Base-by-base conservation (phyloP, 352 stramenopile species). In the Phytophthora litchii region DNA sequence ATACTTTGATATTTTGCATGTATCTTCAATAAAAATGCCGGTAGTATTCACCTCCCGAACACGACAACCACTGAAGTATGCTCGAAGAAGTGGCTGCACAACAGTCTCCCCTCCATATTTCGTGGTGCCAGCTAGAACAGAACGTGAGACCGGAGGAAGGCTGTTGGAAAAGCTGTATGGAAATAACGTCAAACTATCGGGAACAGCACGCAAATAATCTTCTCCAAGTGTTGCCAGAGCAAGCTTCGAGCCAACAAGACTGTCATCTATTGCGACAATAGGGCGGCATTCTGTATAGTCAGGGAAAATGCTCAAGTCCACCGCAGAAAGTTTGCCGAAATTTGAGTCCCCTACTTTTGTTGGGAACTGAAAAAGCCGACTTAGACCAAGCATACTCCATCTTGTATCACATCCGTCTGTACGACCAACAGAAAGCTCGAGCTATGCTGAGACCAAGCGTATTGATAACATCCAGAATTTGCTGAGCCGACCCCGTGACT, bases 141-240 rank as follows among this genome's bases (percentile, higher is more conserved):
- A 27, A 11, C 38, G 59, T 19, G 50, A 40, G 5, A 63, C 50
- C 4, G 44, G 6, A 3, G 17, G n/a, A 7, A 71, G 20, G 8
- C 50, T 60, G n/a, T 50, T 67, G 3, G 45, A 52, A 21, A 71
- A 71, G 19, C 55, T 67, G 51, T 53, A 63, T 14, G 64, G 57
- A 19, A 64, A 72, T 14, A 72, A 42, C 4, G 47, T 60, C 17
- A 72, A 35, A 6, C 45, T 54, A 20, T 69, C 60, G 0, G 60
- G 60, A 6, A 64, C 54, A 41, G 45, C 46, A 41, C 23, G 48
- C 37, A 69, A 32, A 4, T 58, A 41, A 23, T 67, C 45, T 10
- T 45, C 32, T 4, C 62, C 55, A 8, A 58, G 40, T 0, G 55
- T 70, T 11, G 16, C 43, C n/a, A 56, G 20, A 16, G 55, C 62